A percentile compares a stretch with the other conserved stretches of the same genome.
phyloP scores from a whole-genome alignment of 306 rosid species.

The Notholithocarpus densiflorus region DNA sequence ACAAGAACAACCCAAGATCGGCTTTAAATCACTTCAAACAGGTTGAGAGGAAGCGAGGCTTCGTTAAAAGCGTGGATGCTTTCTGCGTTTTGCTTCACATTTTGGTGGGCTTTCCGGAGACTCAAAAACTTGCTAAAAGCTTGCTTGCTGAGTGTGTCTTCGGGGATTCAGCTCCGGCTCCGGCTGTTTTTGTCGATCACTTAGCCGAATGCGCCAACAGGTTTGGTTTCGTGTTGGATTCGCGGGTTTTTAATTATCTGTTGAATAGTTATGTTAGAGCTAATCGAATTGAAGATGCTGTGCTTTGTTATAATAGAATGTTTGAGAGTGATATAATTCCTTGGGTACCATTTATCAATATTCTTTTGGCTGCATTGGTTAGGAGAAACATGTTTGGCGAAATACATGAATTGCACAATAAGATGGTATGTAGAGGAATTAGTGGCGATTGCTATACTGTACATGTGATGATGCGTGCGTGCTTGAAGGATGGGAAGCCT shows the following conservation, averaged over 20 bases:
- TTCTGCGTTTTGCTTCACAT: slow-evolving; percentile 58
- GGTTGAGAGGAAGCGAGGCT: slow-evolving; percentile 33
- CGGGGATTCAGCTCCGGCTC: slow-evolving; percentile 35
- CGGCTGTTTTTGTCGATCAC: slow-evolving; percentile 25
- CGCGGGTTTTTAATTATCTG: slow-evolving; percentile 48
- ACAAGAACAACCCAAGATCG: slow-evolving; percentile 36
- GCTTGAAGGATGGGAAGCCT: slow-evolving; percentile 42
- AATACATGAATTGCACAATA: slow-evolving; percentile 36
- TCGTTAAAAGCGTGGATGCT: slow-evolving; percentile 33
- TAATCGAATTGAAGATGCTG: slow-evolving; percentile 43
- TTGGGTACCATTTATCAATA: slow-evolving; percentile 41
- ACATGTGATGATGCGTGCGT: slow-evolving; percentile 47
- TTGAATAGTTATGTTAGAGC: slow-evolving; percentile 60
- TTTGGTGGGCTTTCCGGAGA: slow-evolving; percentile 24
- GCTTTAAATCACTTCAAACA: slow-evolving; percentile 46
- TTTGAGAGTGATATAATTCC: slow-evolving; percentile 39
- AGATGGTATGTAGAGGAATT: slow-evolving; percentile 44
- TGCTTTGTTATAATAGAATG: slow-evolving; percentile 49
- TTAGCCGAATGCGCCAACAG: slow-evolving; percentile 41
- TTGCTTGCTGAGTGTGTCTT: slow-evolving; percentile 41
- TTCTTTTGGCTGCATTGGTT: slow-evolving; percentile 53
- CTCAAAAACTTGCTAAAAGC: slow-evolving; percentile 8
- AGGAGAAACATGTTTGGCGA: slow-evolving; percentile 42
- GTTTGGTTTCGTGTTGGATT: slow-evolving; percentile 36
- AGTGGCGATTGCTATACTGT: slow-evolving; percentile 47